phyloP scores from a whole-genome alignment of 2,329 filamentous ascomycete genomes.

The Diaporthe citri region DNA sequence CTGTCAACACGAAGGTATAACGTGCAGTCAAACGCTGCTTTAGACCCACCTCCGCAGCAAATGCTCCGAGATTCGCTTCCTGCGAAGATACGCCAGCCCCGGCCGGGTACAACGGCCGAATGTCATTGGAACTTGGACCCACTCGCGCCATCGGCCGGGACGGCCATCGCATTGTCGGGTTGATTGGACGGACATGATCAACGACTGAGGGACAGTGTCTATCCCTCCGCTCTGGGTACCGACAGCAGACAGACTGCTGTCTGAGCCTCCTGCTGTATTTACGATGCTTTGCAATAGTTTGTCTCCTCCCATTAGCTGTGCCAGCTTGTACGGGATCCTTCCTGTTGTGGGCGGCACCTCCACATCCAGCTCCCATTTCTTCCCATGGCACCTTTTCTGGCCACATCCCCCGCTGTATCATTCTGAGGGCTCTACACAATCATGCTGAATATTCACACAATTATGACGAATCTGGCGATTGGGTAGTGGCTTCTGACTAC shows the following conservation, averaged over 20 bases:
- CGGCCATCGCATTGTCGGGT: neutral
- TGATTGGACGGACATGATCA: neutral
- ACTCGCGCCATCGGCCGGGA: constrained; percentile 22
- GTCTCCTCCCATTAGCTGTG: too few species aligned
- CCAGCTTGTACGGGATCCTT: neutral
- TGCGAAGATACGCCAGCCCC: constrained; percentile 10
- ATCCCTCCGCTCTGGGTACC: too few species aligned
- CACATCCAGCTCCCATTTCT: neutral
- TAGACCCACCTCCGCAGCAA: constrained; percentile 25
- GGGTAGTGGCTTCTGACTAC: too few species aligned
- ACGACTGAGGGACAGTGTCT: neutral
- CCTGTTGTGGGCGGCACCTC: neutral
- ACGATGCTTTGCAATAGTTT: neutral
- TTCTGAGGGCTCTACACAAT: too few species aligned
- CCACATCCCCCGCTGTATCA: too few species aligned
- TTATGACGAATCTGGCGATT: neutral
- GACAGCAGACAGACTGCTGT: neutral
- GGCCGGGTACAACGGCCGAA: constrained; percentile 29
- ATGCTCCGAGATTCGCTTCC: constrained; percentile 19
- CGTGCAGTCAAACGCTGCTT: neutral
- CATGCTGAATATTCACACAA: too few species aligned
- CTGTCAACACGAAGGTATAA: neutral
- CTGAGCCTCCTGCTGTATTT: too few species aligned
- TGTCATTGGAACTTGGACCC: constrained; percentile 4
- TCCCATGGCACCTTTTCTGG: neutral